Evolutionary conservation across 2,329 filamentous ascomycete genomes (phyloP).

Genomic region (Sordariomycetes sp.): DNA sequence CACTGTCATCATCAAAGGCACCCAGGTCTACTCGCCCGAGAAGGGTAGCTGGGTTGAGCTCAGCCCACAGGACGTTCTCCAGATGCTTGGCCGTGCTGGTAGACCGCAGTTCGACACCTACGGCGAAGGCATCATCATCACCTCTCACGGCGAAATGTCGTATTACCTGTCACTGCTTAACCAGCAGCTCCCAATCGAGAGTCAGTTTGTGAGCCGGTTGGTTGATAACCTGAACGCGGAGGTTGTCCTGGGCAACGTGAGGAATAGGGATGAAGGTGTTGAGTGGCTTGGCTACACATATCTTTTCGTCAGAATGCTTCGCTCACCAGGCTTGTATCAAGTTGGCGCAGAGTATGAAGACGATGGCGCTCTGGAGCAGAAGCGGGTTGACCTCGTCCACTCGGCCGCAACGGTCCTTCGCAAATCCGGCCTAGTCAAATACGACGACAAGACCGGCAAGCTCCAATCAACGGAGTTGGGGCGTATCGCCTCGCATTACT

Average conservation of each 20-base stretch:
- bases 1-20: constrained; percentile 98
- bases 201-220: constrained; percentile 84
- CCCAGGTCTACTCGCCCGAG: constrained; percentile 94
- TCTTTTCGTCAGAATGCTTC: constrained; percentile 93
- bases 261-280: constrained; percentile 89
- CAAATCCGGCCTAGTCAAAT: constrained; percentile 82
- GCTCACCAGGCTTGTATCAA: constrained; percentile 88
- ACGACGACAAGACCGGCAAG: constrained; percentile 85
- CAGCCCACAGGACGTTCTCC: constrained; percentile 92
- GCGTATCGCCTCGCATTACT: constrained; percentile 94
- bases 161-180: constrained; percentile 96
- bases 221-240: constrained; percentile 97
- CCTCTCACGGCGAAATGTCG: constrained; percentile 85
- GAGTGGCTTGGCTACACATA: constrained; percentile 99
- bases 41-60: constrained; percentile 98
- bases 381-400: constrained; percentile 93
- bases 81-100: constrained; percentile 97
- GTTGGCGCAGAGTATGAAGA: constrained; percentile 94
- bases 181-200: constrained; percentile 94
- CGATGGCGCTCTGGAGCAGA: constrained; percentile 85
- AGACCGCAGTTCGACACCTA: constrained; percentile 96
- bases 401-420: constrained; percentile 82
- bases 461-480: constrained; percentile 89
- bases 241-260: constrained; percentile 85
- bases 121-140: constrained; percentile 98